phyloP scores from a whole-genome alignment of 192 early-diverging fungal species.

The Dispira simplex region DNA sequence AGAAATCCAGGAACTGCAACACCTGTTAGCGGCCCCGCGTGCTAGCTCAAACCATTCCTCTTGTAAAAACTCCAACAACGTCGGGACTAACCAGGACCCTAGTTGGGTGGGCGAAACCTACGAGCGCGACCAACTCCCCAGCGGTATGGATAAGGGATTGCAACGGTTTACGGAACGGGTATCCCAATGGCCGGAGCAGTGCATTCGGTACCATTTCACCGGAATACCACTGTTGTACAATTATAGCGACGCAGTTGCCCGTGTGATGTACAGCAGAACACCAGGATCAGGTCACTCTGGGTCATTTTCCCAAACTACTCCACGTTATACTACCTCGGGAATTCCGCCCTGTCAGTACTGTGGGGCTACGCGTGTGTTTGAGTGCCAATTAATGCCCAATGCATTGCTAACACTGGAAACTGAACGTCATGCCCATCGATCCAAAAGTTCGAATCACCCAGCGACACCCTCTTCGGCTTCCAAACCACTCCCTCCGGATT shows the following conservation, averaged over 20 bases:
- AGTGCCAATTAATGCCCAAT: conserved; percentile 89
- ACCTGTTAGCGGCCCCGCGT: too few species aligned
- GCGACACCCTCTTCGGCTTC: conserved; percentile 14
- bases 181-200: conserved; percentile 63
- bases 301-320: conserved; percentile 36
- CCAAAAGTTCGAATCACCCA: background rate
- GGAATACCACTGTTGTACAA: conserved; percentile 56
- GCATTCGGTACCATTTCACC: conserved; percentile 59
- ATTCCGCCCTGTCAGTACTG: conserved; percentile 54
- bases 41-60: too few species aligned
- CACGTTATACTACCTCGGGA: conserved; percentile 36
- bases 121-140: conserved; percentile 52
- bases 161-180: conserved; percentile 61
- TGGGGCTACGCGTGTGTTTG: conserved; percentile 52
- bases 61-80: too few species aligned
- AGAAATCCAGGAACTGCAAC: too few species aligned
- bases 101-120: conserved; percentile 70
- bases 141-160: conserved; percentile 65
- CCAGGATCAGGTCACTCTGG: background rate
- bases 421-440: conserved; percentile 18
- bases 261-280: conserved; percentile 14
- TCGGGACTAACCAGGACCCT: conserved; percentile 18
- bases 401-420: conserved; percentile 54
- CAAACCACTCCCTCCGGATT: conserved; percentile 15
- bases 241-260: conserved; percentile 31